Percentiles rank a stretch among this genome's conserved stretches.
Conservation (phyloP, 2,329 filamentous ascomycete genomes). For the Coniella lustricola region DNA sequence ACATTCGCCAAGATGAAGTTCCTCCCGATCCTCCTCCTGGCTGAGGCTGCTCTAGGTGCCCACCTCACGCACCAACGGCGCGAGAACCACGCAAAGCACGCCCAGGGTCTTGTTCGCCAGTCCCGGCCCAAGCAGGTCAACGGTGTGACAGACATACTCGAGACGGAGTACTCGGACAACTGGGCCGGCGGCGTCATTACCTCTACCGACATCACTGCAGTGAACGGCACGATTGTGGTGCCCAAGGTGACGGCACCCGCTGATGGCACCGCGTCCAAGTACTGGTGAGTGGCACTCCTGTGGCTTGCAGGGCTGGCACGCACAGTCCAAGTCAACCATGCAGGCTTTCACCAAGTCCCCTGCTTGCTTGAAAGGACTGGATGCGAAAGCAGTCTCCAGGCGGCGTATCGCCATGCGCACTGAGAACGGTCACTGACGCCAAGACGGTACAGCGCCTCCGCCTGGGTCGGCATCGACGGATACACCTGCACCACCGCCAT, state of each 20-base stretch:
- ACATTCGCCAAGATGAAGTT: constrained; percentile 35
- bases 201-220: constrained; percentile 41
- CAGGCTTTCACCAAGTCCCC: too few species aligned
- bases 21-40: constrained; percentile 31
- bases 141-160: background rate
- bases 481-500: constrained; percentile 37
- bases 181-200: constrained; percentile 52
- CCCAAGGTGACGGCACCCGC: constrained; percentile 32
- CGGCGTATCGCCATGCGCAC: too few species aligned
- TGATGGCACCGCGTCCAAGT: constrained; percentile 29
- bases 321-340: too few species aligned
- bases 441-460: constrained; percentile 37
- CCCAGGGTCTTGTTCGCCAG: background rate
- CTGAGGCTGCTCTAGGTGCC: constrained; percentile 33
- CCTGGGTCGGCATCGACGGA: constrained; percentile 52
- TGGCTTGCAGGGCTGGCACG: too few species aligned
- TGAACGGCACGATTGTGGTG: constrained; percentile 44
- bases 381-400: too few species aligned
- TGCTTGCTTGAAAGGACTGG: too few species aligned
- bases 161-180: constrained; percentile 28
- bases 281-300: background rate
- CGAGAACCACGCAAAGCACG: constrained; percentile 21
- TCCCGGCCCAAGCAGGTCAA: background rate
- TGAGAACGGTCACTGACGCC: too few species aligned
- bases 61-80: constrained; percentile 34